phyloP scores from a whole-genome alignment of 768 basidiomycete species.

The Boletus pseudo-olivaceus region DNA sequence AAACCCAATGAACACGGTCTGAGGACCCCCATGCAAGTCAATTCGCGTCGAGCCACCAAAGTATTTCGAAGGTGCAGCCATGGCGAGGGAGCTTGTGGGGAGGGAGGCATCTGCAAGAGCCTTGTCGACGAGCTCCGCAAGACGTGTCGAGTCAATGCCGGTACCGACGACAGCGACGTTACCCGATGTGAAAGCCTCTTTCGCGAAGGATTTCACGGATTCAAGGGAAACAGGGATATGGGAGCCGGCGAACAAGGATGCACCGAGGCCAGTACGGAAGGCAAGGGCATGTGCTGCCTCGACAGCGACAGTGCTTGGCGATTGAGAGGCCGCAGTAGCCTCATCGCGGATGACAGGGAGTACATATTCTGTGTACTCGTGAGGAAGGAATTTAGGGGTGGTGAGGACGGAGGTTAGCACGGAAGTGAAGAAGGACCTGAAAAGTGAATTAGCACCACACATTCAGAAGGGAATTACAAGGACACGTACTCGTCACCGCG shows the following conservation, averaged over 20 bases:
- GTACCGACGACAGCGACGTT: constrained; percentile 87
- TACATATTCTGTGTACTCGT: constrained; percentile 76
- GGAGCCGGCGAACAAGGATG: constrained; percentile 80
- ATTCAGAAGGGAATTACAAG: neutral
- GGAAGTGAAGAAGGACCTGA: constrained; percentile 85
- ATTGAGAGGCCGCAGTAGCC: constrained; percentile 50
- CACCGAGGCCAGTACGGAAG: constrained; percentile 92
- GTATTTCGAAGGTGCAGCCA: constrained; percentile 41
- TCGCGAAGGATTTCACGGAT: constrained; percentile 73
- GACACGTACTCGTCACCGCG: constrained; percentile 89
- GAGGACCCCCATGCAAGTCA: constrained; percentile 53
- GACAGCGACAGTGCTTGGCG: constrained; percentile 68
- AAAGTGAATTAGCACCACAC: neutral
- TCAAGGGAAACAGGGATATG: constrained; percentile 59
- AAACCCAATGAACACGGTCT: constrained; percentile 86
- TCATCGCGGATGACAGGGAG: constrained; percentile 70
- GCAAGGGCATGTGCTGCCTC: constrained; percentile 88
- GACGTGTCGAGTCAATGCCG: constrained; percentile 70
- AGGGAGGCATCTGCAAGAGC: constrained; percentile 45
- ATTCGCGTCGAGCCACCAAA: constrained; percentile 88
- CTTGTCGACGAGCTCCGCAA: constrained; percentile 69
- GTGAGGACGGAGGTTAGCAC: constrained; percentile 82
- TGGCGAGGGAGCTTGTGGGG: constrained; percentile 35
- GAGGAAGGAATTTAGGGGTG: constrained; percentile 75
- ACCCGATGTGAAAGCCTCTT: constrained; percentile 66